Base-by-base conservation (phyloP, 139 green algal species). In the Chlorella sp. region DNA sequence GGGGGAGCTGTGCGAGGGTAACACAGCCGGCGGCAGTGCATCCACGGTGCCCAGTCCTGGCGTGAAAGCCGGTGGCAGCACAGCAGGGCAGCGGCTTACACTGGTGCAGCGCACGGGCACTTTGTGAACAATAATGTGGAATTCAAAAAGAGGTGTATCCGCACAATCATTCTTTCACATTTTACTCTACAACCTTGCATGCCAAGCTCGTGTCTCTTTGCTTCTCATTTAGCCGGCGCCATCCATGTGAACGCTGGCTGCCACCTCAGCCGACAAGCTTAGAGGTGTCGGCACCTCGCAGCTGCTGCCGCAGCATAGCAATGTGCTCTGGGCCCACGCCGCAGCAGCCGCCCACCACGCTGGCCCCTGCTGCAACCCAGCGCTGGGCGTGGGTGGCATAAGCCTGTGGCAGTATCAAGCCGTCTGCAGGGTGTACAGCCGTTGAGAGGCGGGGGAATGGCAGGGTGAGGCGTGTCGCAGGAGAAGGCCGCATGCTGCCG, bases 291-390 rank as follows among this genome's bases (percentile, higher is more conserved):
- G 69, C 28, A 37, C 21, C 26, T 77, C 26, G 34, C 26, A 66
- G 26, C 30, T 19, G 30, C 40, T 19, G 28, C 26, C 66, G 53
- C 48, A 86, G 48, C 28, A 32, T 22, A 4, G 37, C 79, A 26
- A 96, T 94, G 76, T 96, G 94, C 34, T 83, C 64, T 1, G 94
- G 93, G 21, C 93, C 92, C 26, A 95, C 90, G 0, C 95, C 95
- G 69, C 95, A 97, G 85, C 95, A 97, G 37, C 95, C 95, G 28
- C 95, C 95, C 24, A 96, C 82, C 5, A 97, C 88, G 28, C 66
- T 83, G 5, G 95, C 93, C 0, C 94, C 95, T 14, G 68, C 36
- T 9, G 57, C 36, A 24, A 73, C 36, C 92, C 93, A 97, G 9
- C 73, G 60, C 32, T 34, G 34, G 0, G 93, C 93, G 90, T 94